These are phyloP conservation scores for Syzygium oleosum DNA, from an alignment of 345 rosid species.

Conservation along the genomic window DNA sequence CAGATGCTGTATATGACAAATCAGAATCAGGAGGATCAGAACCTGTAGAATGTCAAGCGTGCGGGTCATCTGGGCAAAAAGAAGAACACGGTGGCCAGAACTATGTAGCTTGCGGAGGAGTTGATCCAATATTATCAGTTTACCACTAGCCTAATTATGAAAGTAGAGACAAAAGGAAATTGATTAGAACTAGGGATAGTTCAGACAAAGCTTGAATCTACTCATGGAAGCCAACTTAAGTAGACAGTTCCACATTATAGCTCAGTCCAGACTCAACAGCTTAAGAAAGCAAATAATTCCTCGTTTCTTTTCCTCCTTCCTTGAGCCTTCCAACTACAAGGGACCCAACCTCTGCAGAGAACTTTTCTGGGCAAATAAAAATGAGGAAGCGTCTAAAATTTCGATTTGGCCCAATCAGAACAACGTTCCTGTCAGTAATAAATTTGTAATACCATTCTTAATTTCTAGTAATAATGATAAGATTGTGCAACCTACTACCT, in stretches of 20 bases:
- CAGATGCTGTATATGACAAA: background rate
- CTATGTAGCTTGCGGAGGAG: slow-evolving; percentile 52
- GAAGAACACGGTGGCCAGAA: slow-evolving; percentile 76
- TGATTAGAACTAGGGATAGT: background rate
- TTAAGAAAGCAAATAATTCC: background rate
- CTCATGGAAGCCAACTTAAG: background rate
- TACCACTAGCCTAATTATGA: slow-evolving; percentile 68
- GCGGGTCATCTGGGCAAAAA: slow-evolving; percentile 88
- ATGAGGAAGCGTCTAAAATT: background rate
- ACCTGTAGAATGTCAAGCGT: slow-evolving; percentile 94
- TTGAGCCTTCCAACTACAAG: background rate
- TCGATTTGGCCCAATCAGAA: background rate
- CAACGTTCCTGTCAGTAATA: background rate
- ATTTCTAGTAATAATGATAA: background rate
- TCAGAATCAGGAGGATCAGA: slow-evolving; percentile 1
- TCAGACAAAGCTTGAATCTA: background rate
- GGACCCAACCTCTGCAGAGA: background rate
- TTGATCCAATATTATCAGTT: slow-evolving; percentile 66
- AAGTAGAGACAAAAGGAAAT: background rate
- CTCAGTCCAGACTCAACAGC: background rate
- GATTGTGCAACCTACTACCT: background rate
- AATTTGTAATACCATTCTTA: background rate
- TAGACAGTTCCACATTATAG: background rate
- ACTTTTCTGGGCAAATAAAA: background rate
- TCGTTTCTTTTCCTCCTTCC: background rate